Conservation (phyloP, 176 grass and related monocot genomes). For the Musa beccarii region DNA sequence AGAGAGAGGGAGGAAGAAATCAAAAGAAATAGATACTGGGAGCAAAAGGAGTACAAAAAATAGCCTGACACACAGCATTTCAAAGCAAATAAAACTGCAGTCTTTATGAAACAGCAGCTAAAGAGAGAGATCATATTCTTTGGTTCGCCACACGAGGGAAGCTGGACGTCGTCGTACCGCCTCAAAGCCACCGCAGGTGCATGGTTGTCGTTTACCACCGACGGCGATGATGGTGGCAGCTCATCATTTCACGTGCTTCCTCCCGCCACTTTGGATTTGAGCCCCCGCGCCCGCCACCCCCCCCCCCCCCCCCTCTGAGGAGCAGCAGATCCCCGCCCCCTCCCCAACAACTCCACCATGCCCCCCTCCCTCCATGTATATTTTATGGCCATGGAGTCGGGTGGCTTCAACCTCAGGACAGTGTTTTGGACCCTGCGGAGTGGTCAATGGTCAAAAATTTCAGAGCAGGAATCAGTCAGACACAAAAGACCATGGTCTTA, state of each 20-base stretch:
- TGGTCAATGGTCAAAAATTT: constrained; percentile 14
- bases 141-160: background rate
- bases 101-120: background rate
- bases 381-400: too few species aligned
- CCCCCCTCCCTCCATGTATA: too few species aligned
- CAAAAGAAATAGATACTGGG: background rate
- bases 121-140: background rate
- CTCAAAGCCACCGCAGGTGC: background rate
- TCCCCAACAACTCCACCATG: too few species aligned
- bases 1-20: too few species aligned
- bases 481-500: constrained; percentile 9
- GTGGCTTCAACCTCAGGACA: background rate
- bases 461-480: constrained; percentile 6
- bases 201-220: background rate
- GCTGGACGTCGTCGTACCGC: background rate
- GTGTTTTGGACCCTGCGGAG: background rate
- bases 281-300: too few species aligned
- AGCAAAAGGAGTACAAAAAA: background rate
- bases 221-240: constrained; percentile 3
- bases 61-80: background rate
- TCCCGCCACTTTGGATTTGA: too few species aligned
- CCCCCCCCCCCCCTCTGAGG: too few species aligned
- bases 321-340: too few species aligned
- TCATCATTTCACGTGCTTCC: background rate
- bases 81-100: background rate